Evolutionary conservation across 805 yeast species (phyloP), one percentile per base, ranked within the genome.

Genomic region (Cyberlindnera saturnus): DNA sequence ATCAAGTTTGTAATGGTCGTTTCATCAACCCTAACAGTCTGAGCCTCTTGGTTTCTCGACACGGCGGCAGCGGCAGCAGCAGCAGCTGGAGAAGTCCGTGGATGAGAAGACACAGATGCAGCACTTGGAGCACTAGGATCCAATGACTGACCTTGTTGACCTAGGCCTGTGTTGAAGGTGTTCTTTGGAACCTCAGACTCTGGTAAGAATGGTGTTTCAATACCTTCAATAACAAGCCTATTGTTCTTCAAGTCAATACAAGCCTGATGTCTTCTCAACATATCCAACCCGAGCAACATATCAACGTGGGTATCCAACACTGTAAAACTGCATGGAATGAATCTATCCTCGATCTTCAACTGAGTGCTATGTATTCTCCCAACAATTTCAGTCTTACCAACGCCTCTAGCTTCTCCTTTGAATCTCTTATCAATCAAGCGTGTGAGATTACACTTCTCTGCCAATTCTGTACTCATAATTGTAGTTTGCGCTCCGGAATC

Each of bases 401-500:
- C 97, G 36, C 99, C 99, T 42, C 78, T 69, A 1, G 96, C 97
- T 56, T 79, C 79, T 18, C 96, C 96, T 36, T 70, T 70, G 60
- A 81, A 88, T 47, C 96, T 70, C 47, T 66, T 79, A 60, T 93
- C 99, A 6, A 93, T 79, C 43, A 89, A 66, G 50, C 83, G 78
- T 20, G 79, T 65, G 20, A 93, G 65, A 2, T 85, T 85, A 46
- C 90, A 77, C 38, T 70, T 66, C 48, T 83, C 85, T 0, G 96
- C 96, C 49, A 90, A 69, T 34, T 70, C 67, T 1, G 95, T 85
- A 29, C 89, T 80, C 57, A 93, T 78, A 34, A 93, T 82, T 0
- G 99, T 89, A 26, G 79, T 70, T 62, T 89, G 96, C 0, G 99
- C 98, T 3, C 99, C 99, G 0, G 97, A 80, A 61, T 93, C 99